phyloP scores from a whole-genome alignment of 192 early-diverging fungal genomes.

The Coemansia sp. region DNA sequence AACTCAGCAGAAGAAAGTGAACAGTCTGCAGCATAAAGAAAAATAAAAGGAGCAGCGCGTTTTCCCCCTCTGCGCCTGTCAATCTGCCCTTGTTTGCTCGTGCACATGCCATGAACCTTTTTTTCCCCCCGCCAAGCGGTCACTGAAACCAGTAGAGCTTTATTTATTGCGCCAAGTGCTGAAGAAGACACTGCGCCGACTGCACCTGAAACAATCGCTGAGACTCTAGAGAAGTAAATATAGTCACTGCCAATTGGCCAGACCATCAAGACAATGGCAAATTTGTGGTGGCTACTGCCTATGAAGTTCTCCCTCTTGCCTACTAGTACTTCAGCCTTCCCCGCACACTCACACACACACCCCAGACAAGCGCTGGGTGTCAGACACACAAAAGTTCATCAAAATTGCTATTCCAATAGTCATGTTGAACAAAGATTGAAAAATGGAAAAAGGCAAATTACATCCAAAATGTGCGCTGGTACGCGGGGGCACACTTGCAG shows the following conservation, averaged over 20 bases:
- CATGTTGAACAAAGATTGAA: slow-evolving; percentile 10
- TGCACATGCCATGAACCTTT: neutral
- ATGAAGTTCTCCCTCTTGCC: neutral
- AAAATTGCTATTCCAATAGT: slow-evolving; percentile 13
- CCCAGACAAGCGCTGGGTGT: neutral
- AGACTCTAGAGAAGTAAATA: slow-evolving; percentile 30
- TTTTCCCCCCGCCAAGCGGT: neutral
- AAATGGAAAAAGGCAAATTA: slow-evolving; percentile 6
- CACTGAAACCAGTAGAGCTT: slow-evolving; percentile 6
- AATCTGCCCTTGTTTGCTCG: neutral
- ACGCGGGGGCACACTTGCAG: neutral
- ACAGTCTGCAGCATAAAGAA: neutral
- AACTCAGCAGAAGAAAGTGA: slow-evolving; percentile 2
- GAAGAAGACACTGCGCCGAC: slow-evolving; percentile 6
- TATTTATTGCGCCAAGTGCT: slow-evolving; percentile 4
- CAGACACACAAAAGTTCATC: neutral
- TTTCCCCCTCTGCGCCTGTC: slow-evolving; percentile 7
- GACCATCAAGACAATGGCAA: slow-evolving; percentile 8
- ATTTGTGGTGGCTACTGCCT: neutral
- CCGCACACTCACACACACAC: neutral
- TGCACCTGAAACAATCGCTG: slow-evolving; percentile 29
- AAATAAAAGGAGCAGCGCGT: slow-evolving; percentile 4
- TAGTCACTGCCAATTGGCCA: slow-evolving; percentile 14
- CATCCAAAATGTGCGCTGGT: slow-evolving; percentile 8
- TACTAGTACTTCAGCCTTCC: neutral